A percentile compares a stretch with the other conserved stretches of the same genome.
phyloP scores from a whole-genome alignment of 2,329 filamentous ascomycete species.

The Alternaria infectoria region DNA sequence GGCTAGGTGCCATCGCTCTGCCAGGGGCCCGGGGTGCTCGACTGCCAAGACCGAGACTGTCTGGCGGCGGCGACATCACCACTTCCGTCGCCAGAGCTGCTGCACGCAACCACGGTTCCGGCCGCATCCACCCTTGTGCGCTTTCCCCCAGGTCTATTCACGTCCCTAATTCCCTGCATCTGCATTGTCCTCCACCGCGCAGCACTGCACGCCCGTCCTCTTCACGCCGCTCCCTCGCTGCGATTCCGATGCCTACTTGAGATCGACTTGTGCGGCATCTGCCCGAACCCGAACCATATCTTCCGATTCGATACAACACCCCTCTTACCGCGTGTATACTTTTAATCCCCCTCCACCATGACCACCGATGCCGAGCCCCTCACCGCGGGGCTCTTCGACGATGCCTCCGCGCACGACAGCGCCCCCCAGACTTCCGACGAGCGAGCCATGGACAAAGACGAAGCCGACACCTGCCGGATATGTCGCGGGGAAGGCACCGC shows the following conservation, averaged over 20 bases:
- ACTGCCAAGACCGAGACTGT: slow-evolving; percentile 4
- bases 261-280: slow-evolving; percentile 22
- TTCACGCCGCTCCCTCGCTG: background rate
- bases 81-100: slow-evolving; percentile 1
- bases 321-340: background rate
- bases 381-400: slow-evolving; percentile 19
- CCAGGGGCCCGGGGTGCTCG: slow-evolving; percentile 6
- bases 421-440: slow-evolving; percentile 49
- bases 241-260: slow-evolving; percentile 36
- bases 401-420: slow-evolving; percentile 7
- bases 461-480: slow-evolving; percentile 91
- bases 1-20: slow-evolving; percentile 3
- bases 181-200: background rate
- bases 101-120: slow-evolving; percentile 4
- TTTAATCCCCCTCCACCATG: slow-evolving; percentile 22
- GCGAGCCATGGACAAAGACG: slow-evolving; percentile 48
- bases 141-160: background rate
- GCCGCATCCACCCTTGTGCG: background rate
- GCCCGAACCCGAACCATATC: slow-evolving; percentile 14
- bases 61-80: slow-evolving; percentile 9
- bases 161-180: background rate
- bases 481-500: slow-evolving; percentile 86
- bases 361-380: slow-evolving; percentile 24
- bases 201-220: background rate
- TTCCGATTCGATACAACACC: background rate